These are phyloP conservation scores for Gastrodia elata DNA, from an alignment of 106 monocot species.

Conservation along the genomic window DNA sequence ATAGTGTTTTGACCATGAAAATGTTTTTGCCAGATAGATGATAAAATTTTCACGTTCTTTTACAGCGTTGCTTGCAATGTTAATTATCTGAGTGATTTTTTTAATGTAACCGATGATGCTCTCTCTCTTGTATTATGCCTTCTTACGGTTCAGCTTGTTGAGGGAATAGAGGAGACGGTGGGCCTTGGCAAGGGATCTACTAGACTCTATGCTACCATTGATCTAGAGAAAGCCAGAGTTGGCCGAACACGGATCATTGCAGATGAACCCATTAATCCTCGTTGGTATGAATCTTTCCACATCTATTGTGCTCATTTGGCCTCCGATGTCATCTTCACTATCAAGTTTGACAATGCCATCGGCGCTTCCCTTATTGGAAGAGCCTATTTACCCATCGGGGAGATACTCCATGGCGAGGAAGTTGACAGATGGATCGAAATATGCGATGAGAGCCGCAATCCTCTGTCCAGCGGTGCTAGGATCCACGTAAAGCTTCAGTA, in stretches of 20 bases:
- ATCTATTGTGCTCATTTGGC: conserved; percentile 24
- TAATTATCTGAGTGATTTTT: background rate
- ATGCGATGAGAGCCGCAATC: conserved; percentile 17
- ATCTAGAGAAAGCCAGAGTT: conserved; percentile 51
- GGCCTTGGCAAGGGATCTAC: conserved; percentile 25
- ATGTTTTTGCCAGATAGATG: background rate
- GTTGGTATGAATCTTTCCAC: conserved; percentile 28
- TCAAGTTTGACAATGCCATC: conserved; percentile 16
- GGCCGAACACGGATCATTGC: conserved; percentile 34
- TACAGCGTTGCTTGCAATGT: background rate
- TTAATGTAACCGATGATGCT: background rate
- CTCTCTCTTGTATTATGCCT: background rate
- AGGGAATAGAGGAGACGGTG: conserved; percentile 30
- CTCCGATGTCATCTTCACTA: conserved; percentile 20
- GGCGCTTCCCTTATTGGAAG: conserved; percentile 23
- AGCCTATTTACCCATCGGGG: conserved; percentile 17
- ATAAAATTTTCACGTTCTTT: too few relatives aligned
- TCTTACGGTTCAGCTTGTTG: conserved; percentile 19
- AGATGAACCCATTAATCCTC: conserved; percentile 19
- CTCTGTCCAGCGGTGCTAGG: conserved; percentile 12
- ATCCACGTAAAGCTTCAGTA: conserved; percentile 26
- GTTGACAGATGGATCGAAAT: conserved; percentile 25
- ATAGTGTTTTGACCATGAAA: too few relatives aligned
- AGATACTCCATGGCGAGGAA: conserved; percentile 15
- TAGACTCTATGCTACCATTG: conserved; percentile 38